These are phyloP conservation scores for Striga asiatica DNA, from an alignment of 257 asterid species.

Conservation along the genomic window DNA sequence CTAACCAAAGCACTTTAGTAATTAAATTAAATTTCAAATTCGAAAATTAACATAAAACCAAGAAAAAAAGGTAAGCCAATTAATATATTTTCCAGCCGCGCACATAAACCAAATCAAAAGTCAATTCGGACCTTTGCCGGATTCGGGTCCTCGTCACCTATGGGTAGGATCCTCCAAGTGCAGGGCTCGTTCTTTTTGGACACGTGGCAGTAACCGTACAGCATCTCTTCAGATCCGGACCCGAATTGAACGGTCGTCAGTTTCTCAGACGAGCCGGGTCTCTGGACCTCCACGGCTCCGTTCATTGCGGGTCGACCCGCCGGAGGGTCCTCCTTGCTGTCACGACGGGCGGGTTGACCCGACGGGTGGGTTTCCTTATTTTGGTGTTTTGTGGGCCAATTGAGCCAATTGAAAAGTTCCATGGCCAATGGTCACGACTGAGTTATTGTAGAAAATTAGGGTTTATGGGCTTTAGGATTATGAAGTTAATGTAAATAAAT, in stretches of 20 bases:
- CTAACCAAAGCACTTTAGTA: no score
- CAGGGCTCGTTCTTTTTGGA: slow-evolving; percentile 36
- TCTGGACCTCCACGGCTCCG: slow-evolving; percentile 33
- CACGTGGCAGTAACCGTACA: slow-evolving; percentile 32
- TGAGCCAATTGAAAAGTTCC: no score
- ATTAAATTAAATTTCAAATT: no score
- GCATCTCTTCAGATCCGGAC: slow-evolving; percentile 26
- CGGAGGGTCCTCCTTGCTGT: not conserved
- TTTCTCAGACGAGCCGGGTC: slow-evolving; percentile 16
- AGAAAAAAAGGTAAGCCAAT: no score
- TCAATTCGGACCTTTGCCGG: slow-evolving; percentile 37
- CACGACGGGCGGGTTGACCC: not conserved
- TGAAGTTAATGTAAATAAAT: no score
- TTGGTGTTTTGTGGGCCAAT: not conserved
- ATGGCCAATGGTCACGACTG: not conserved
- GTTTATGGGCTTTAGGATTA: no score
- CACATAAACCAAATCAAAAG: slow-evolving; percentile 15
- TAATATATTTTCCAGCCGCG: no score
- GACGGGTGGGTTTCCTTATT: not conserved
- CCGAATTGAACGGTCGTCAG: slow-evolving; percentile 25
- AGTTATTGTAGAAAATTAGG: not conserved
- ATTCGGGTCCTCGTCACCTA: slow-evolving; percentile 20
- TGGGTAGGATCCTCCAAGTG: slow-evolving; percentile 35
- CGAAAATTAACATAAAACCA: no score
- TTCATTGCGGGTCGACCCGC: slow-evolving; percentile 25